Evolutionary conservation across 352 stramenopile genomes (phyloP).

Genomic region (Globisporangium cylindrosporum): DNA sequence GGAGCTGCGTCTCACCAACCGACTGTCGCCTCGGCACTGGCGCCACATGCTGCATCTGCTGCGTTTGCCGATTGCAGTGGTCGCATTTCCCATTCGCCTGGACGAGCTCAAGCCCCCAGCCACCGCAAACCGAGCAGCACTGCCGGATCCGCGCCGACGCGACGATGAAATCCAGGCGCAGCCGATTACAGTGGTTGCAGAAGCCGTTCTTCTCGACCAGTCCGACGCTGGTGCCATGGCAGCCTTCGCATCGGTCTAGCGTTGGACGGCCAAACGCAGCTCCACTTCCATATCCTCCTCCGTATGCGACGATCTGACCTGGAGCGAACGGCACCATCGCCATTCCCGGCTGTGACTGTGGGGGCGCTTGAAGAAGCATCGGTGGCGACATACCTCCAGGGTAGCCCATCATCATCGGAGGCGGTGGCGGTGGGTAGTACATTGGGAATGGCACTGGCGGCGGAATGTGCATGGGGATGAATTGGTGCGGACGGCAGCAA

Average conservation of each 20-base stretch:
- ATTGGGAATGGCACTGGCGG: slow-evolving; percentile 17
- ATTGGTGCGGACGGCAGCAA: slow-evolving; percentile 30
- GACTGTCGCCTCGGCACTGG: background rate
- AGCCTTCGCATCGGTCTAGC: slow-evolving; percentile 52
- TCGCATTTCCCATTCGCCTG: slow-evolving; percentile 41
- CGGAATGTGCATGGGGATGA: slow-evolving; percentile 35
- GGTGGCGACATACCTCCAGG: slow-evolving; percentile 10
- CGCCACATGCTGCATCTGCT: background rate
- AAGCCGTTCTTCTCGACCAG: slow-evolving; percentile 70
- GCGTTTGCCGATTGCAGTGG: slow-evolving; percentile 40
- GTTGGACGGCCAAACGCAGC: slow-evolving; percentile 18
- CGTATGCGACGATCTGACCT: slow-evolving; percentile 20
- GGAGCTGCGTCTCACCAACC: background rate
- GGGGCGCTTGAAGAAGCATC: slow-evolving; percentile 16
- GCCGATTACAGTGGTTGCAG: slow-evolving; percentile 65
- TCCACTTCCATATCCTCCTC: slow-evolving; percentile 4
- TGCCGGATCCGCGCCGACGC: slow-evolving; percentile 56
- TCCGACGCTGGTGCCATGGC: slow-evolving; percentile 46
- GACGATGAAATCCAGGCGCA: slow-evolving; percentile 70
- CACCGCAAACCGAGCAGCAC: slow-evolving; percentile 45
- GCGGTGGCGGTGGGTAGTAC: slow-evolving; percentile 13
- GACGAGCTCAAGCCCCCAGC: slow-evolving; percentile 60
- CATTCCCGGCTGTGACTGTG: slow-evolving; percentile 19
- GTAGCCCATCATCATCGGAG: slow-evolving; percentile 10
- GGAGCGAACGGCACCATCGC: slow-evolving; percentile 37